These are phyloP conservation scores for Taphrina deformans DNA, from an alignment of 1,139 yeast genomes.

Conservation along the genomic window DNA sequence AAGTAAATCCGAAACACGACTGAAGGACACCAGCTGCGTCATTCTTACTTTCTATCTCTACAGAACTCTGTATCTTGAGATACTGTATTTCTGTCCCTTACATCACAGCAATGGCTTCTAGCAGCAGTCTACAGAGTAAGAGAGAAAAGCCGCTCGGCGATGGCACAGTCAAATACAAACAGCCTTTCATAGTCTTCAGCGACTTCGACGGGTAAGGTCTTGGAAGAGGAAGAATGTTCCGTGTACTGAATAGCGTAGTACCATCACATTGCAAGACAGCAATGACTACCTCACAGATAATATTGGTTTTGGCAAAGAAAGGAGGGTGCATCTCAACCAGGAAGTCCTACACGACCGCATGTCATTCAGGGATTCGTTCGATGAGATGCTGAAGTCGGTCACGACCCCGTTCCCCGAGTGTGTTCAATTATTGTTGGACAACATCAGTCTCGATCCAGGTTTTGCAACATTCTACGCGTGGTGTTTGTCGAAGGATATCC, in stretches of 20 bases:
- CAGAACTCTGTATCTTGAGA: too few relatives aligned
- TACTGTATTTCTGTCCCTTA: too few relatives aligned
- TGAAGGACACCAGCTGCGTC: too few relatives aligned
- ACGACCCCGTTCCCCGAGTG: slow-evolving; percentile 78
- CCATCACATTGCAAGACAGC: slow-evolving; percentile 51
- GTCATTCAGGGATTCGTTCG: slow-evolving; percentile 78
- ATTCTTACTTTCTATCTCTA: too few relatives aligned
- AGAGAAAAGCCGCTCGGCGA: slow-evolving; percentile 28
- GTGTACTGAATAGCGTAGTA: background rate
- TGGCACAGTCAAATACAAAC: slow-evolving; percentile 31
- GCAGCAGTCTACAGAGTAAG: background rate
- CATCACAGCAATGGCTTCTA: background rate
- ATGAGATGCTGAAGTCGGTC: slow-evolving; percentile 77
- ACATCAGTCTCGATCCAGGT: slow-evolving; percentile 84
- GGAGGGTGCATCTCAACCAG: slow-evolving; percentile 67
- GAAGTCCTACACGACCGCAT: slow-evolving; percentile 68
- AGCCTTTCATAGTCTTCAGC: slow-evolving; percentile 34
- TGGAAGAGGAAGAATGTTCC: too few relatives aligned
- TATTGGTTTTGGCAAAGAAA: slow-evolving; percentile 81
- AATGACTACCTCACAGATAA: slow-evolving; percentile 47
- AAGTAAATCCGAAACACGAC: background rate
- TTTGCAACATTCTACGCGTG: slow-evolving; percentile 77
- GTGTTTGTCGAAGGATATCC: slow-evolving; percentile 69
- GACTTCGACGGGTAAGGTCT: slow-evolving; percentile 35
- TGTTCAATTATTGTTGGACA: slow-evolving; percentile 53